These are phyloP conservation scores for Chaetomium cochliodes DNA, from an alignment of 495 filamentous ascomycete species.

Conservation along the genomic window DNA sequence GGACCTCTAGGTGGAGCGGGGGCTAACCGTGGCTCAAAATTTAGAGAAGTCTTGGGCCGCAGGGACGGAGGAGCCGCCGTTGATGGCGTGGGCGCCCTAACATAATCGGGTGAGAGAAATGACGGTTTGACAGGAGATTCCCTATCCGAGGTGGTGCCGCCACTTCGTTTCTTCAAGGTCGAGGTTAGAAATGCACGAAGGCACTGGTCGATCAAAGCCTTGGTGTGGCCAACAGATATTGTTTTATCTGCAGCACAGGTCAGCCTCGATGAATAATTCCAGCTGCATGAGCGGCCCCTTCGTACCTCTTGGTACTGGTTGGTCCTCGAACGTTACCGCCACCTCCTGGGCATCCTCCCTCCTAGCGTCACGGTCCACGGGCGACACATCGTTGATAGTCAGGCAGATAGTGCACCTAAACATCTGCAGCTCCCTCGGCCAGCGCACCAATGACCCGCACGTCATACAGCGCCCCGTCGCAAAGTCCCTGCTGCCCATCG, in stretches of 20 bases:
- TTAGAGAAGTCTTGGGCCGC: conserved; percentile 10
- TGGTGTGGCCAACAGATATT: conserved; percentile 38
- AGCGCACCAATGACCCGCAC: conserved; percentile 76
- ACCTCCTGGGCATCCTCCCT: conserved; percentile 17
- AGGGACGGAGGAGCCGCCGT: neutral
- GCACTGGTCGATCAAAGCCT: conserved; percentile 33
- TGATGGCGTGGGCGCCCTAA: neutral
- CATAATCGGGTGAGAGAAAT: neutral
- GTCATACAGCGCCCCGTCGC: conserved; percentile 77
- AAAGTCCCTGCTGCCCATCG: conserved; percentile 43
- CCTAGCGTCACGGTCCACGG: conserved; percentile 29
- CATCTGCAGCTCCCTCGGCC: conserved; percentile 71
- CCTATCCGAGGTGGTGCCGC: neutral
- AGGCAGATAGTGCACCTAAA: conserved; percentile 85
- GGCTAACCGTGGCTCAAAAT: neutral
- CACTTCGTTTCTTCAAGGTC: conserved; percentile 19
- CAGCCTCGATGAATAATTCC: neutral
- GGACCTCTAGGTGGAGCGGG: conserved; percentile 10
- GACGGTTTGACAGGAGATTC: neutral
- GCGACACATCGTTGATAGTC: conserved; percentile 80
- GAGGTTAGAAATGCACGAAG: conserved; percentile 31
- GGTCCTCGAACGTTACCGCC: conserved; percentile 18
- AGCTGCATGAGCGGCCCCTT: neutral
- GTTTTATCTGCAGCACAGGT: conserved; percentile 21
- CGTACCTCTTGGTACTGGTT: conserved; percentile 6